Conservation (phyloP, 2,329 filamentous ascomycete species). For the Pestalotiopsis sp. region DNA sequence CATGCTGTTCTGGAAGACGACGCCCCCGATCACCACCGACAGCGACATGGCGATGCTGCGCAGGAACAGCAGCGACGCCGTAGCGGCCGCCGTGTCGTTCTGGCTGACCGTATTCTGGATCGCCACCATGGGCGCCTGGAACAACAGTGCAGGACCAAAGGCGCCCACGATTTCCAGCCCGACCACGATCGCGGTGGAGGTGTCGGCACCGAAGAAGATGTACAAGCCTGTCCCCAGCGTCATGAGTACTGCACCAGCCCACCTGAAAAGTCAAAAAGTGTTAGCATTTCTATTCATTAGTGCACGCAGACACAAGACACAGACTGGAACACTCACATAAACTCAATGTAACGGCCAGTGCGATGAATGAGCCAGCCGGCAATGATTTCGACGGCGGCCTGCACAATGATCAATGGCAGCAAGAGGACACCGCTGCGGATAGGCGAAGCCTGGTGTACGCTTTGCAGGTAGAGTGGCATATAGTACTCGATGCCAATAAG, state of each 20-base stretch:
- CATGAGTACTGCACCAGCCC: constrained; percentile 37
- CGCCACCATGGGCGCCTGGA: constrained; percentile 43
- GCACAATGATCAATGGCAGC: constrained; percentile 32
- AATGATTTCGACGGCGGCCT: constrained; percentile 32
- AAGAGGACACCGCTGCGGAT: constrained; percentile 34
- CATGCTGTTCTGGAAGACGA: constrained; percentile 42
- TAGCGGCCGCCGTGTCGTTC: constrained; percentile 52
- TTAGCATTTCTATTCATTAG: too few relatives aligned
- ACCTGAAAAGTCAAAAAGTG: constrained; percentile 16
- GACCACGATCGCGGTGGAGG: constrained; percentile 36
- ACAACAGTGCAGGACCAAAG: constrained; percentile 36
- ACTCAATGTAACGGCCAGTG: constrained; percentile 33
- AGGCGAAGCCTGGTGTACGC: constrained; percentile 36
- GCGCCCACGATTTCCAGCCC: constrained; percentile 45
- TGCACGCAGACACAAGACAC: too few relatives aligned
- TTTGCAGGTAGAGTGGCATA: constrained; percentile 43
- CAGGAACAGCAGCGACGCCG: constrained; percentile 52
- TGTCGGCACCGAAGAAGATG: constrained; percentile 27
- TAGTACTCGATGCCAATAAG: constrained; percentile 43
- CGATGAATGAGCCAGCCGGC: constrained; percentile 30
- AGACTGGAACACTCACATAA: constrained; percentile 23
- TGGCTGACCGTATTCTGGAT: constrained; percentile 49
- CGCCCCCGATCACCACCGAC: constrained; percentile 51
- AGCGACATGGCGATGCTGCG: constrained; percentile 50
- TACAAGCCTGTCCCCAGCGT: constrained; percentile 35